Conservation (phyloP, 345 rosid species). For the Arabis alpina region DNA sequence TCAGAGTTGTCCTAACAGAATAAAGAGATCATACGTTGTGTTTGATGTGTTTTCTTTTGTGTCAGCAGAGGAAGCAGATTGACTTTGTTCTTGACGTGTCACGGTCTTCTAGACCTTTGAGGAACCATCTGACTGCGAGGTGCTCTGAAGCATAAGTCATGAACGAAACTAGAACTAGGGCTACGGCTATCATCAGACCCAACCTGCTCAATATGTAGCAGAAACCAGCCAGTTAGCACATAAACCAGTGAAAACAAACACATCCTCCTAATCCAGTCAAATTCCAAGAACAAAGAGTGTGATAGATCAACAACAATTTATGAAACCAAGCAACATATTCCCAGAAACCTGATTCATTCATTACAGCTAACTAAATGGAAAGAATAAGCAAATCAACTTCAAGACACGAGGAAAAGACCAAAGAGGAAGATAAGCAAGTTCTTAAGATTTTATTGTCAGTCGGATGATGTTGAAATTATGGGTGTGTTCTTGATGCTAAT, state of each 20-base stretch:
- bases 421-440: constrained; percentile 17
- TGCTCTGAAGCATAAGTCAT: constrained; percentile 93
- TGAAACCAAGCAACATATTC: background rate
- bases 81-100: constrained; percentile 55
- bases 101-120: constrained; percentile 71
- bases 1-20: constrained; percentile 18
- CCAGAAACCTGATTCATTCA: background rate
- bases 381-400: background rate
- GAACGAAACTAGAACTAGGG: constrained; percentile 75
- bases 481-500: constrained; percentile 14
- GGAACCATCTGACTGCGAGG: constrained; percentile 67
- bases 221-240: constrained; percentile 11
- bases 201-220: constrained; percentile 53
- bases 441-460: background rate
- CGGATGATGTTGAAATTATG: background rate
- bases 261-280: background rate
- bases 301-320: background rate
- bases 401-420: constrained; percentile 14
- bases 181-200: constrained; percentile 85
- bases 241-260: background rate
- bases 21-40: constrained; percentile 3
- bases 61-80: constrained; percentile 56
- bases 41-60: background rate
- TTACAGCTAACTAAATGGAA: background rate
- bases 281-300: background rate